Base-by-base conservation (phyloP, 1,139 yeast genomes). In the Lodderomyces parapsilosis region DNA sequence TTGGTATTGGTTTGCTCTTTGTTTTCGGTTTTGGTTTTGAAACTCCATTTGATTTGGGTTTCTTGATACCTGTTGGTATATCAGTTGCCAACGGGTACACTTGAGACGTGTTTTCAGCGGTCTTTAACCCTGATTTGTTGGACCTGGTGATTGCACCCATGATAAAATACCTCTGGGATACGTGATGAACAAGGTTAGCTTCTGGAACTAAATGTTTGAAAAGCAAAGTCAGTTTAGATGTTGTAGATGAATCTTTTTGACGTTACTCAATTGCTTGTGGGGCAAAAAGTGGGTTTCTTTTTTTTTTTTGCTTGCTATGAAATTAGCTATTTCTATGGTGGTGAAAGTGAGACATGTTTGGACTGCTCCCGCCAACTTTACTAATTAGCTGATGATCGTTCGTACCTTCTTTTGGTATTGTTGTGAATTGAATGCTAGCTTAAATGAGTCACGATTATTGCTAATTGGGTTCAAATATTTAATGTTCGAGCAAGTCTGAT, bases 61-160 rank as follows among this genome's bases (percentile, higher is more conserved):
- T 27, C 15, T 11, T 39, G 23, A 39, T 32, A n/a, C 32, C 37
- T 6, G 23, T 22, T 23, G 41, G 41, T 3, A 39, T 22, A 31
- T 39, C 41, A 10, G 41, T 30, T 19, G 40, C 40, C n/a, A 39
- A 31, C 6, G 36, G 36, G 22, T 39, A 39, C 17, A 39, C 41
- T 32, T 39, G 41, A 39, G 41, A 39, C 41, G 41, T 39, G 41
- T 39, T 39, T 39, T 39, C 41, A 4, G 41, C 41, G 6, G 41
- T 39, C n/a, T 17, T 39, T 7, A 23, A 35, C 10, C 41, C 41
- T 13, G 37, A 32, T 24, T 39, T 39, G 31, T 39, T 39, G 14
- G 41, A 31, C 18, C 41, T 31, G 14, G 41, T 39, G 13, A 39
- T 39, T 31, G 41, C 23, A 17, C 41, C 41, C 41, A 39, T 39